These are phyloP conservation scores for Chlorella ohadii DNA, from an alignment of 139 green algal species.

Conservation along the genomic window DNA sequence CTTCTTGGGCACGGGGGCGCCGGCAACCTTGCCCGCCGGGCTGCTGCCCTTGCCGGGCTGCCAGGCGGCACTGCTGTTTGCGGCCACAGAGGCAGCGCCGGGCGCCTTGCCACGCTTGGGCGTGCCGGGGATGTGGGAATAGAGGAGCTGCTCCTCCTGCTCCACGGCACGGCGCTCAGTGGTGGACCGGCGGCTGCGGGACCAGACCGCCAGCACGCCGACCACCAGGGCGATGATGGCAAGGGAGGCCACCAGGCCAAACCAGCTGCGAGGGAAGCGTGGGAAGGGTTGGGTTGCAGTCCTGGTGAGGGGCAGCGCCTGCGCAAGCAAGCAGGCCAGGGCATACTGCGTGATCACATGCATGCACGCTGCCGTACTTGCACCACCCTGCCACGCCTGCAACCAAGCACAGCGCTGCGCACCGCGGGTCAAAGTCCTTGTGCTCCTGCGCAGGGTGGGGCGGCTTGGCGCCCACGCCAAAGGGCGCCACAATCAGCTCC, in stretches of 20 bases:
- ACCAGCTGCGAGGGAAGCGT: background rate
- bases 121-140: conserved; percentile 24
- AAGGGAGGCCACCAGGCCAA: background rate
- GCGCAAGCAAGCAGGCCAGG: too few species aligned
- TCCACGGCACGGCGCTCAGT: background rate
- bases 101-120: background rate
- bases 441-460: background rate
- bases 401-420: background rate
- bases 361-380: too few species aligned
- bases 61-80: too few species aligned
- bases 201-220: conserved; percentile 1
- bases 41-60: background rate
- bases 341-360: too few species aligned
- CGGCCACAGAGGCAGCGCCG: too few species aligned
- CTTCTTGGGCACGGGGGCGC: conserved; percentile 11
- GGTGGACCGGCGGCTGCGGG: background rate
- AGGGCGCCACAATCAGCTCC: conserved; percentile 16
- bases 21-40: background rate
- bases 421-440: conserved; percentile 12
- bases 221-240: conserved; percentile 16
- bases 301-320: too few species aligned
- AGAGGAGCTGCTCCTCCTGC: conserved; percentile 10
- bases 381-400: too few species aligned
- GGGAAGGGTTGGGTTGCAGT: background rate
- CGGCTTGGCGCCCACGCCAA: background rate